Base-by-base conservation (phyloP, 2,329 filamentous ascomycete species). In the Ophiostoma perfectum region DNA sequence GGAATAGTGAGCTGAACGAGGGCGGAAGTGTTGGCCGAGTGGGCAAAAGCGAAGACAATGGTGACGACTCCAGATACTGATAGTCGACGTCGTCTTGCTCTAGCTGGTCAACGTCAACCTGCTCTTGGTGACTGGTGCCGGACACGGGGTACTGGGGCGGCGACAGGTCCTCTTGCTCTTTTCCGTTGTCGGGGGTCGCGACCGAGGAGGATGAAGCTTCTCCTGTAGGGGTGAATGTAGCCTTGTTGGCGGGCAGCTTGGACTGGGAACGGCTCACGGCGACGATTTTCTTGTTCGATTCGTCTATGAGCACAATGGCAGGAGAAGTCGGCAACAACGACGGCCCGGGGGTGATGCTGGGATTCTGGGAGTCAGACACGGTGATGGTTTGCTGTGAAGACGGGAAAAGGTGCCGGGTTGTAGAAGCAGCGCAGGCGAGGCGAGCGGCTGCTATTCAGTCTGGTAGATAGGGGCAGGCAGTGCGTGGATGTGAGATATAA, bases 1-100 rank as follows among this genome's bases (percentile, higher is more conserved):
- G 79, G 77, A 84, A 87, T 77, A 88, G 82, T 70, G 85, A 87
- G 69, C 84, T 87, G 74, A 88, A 88, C 44, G 86, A 82, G 70
- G 85, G 86, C 68, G 84, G 85, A 78, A 47, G 67, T 8, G 55
- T n/a, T 16, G 55, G 42, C 16, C 52, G 65, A n/a, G 41, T 36
- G 52, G 68, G 62, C 11, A 68, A 36, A 11, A 64, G 45, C 12
- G 68, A 58, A 1, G 66, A 62, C 41, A 39, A 45, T 18, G 65
- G 52, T 16, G 58, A 58, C 44, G 69, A 16, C 5, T 62, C 66
- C 7, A 38, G 27, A 42, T 60, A 60, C 27, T 60, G 60, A 39
- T 41, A 38, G 60, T 60, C 8, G 7, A 12, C 45, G 11, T 58
- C 4, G 39, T 52, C 49, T 38, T 27, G 47, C 16, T 55, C 38